Percentiles rank a stretch among this genome's conserved stretches.
phyloP scores from a whole-genome alignment of 2,329 filamentous ascomycete species.

The Diplocarpon rosae region DNA sequence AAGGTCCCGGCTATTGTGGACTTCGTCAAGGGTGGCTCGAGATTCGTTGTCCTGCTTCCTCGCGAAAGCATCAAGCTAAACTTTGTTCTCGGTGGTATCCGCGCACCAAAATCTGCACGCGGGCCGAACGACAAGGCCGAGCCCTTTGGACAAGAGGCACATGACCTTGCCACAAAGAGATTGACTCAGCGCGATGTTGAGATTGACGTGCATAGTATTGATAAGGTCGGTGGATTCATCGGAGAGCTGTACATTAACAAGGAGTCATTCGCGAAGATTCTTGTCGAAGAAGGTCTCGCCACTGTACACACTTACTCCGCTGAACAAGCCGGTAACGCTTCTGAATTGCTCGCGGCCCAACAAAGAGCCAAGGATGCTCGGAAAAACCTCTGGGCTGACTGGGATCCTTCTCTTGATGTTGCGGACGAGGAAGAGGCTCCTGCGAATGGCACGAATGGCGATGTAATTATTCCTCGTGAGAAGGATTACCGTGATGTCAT shows the following conservation, averaged over 20 bases:
- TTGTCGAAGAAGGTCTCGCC: constrained; percentile 89
- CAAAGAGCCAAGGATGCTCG: constrained; percentile 77
- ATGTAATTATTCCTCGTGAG: constrained; percentile 48
- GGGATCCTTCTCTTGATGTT: constrained; percentile 79
- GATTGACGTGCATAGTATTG: constrained; percentile 86
- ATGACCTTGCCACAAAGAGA: constrained; percentile 79
- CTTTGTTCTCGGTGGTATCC: constrained; percentile 86
- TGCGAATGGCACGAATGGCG: constrained; percentile 40
- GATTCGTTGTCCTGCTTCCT: constrained; percentile 85
- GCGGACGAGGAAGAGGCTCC: constrained; percentile 44
- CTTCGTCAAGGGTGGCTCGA: constrained; percentile 93
- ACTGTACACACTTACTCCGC: constrained; percentile 91
- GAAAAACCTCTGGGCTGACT: constrained; percentile 88
- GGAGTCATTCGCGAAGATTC: constrained; percentile 86
- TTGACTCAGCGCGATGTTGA: constrained; percentile 93
- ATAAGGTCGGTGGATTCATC: constrained; percentile 97
- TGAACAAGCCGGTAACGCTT: constrained; percentile 84
- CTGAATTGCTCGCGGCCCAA: constrained; percentile 80
- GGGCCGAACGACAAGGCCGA: constrained; percentile 70
- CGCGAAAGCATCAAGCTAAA: constrained; percentile 92
- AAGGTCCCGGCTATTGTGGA: constrained; percentile 89
- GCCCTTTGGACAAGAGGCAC: constrained; percentile 88
- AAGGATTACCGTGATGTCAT: constrained; percentile 90
- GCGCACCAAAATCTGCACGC: constrained; percentile 76
- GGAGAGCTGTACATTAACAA: constrained; percentile 87